Evolutionary conservation across 495 filamentous ascomycete species (phyloP), one percentile per base, ranked within the genome.

Genomic region (Podospora didyma): DNA sequence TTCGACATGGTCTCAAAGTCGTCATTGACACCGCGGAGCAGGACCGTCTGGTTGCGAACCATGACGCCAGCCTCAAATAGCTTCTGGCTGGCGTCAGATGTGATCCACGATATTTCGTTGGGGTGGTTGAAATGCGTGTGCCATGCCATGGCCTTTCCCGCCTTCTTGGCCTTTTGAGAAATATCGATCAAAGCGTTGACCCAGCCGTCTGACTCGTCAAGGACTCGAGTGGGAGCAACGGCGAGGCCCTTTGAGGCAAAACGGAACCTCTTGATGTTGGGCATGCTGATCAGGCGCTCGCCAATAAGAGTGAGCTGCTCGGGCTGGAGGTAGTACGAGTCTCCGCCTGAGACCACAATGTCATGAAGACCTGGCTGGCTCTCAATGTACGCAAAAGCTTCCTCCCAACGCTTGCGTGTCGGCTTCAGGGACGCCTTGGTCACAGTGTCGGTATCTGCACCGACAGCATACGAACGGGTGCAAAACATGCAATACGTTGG

Each of bases 91-190:
- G 82, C 83, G 49, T 68, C 61, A 46, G 69, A 64, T 3, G 73
- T 80, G n/a, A 85, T 66, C 83, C 83, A 86, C 21, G 77, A 79
- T 44, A 84, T 79, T 64, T 86, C 83, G 49, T 73, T 72, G 12
- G 79, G 75, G 53, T 84, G 80, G 57, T 86, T 85, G 69, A 86
- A 82, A 63, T 86, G 83, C 0, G 83, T 86, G 58, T 86, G 83
- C 50, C 81, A 59, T 16, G 80, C 80, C 49, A 86, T 73, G n/a
- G 76, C 71, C 61, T 85, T 86, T 10, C 81, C 81, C 12, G 75
- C 63, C 46, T 53, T 59, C 24, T 73, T 70, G 19, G 76, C 81
- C 53, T 70, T 64, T 49, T 78, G 69, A 3, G 75, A 71, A 19
- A 84, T 47, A 17, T 59, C 62, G n/a, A 84, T 68, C 31, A 86